Evolutionary conservation across 192 early-diverging fungal genomes (phyloP).

Genomic region (Dissophora ornata): DNA sequence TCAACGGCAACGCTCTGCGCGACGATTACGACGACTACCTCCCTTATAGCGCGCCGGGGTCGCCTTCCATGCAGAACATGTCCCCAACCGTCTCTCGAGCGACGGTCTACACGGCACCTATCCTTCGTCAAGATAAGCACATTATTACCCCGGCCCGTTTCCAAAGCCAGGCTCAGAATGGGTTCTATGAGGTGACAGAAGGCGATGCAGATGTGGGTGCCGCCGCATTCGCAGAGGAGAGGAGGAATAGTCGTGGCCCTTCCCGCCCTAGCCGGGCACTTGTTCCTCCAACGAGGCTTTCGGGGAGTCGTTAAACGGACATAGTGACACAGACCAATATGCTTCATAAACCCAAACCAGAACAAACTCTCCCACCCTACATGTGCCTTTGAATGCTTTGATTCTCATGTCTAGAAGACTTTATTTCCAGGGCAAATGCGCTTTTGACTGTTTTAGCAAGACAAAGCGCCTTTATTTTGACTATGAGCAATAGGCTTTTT

Average conservation of each 20-base stretch:
- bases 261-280: constrained; percentile 8
- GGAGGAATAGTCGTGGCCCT: background rate
- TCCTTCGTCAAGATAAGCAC: constrained; percentile 4
- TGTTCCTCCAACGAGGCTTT: background rate
- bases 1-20: background rate
- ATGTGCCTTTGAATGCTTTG: too few relatives aligned
- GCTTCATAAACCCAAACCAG: too few relatives aligned
- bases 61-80: background rate
- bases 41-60: background rate
- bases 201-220: background rate
- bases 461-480: too few relatives aligned
- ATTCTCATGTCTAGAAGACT: too few relatives aligned
- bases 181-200: constrained; percentile 4
- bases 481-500: too few relatives aligned
- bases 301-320: background rate
- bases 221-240: background rate
- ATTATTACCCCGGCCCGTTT: constrained; percentile 21
- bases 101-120: background rate
- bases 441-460: too few relatives aligned
- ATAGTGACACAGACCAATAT: too few relatives aligned
- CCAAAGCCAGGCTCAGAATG: constrained; percentile 14
- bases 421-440: too few relatives aligned
- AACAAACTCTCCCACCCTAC: too few relatives aligned
- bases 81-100: background rate
- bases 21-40: constrained; percentile 1